Evolutionary conservation across 1,284 basidiomycete species (phyloP).

Genomic region (Cystobasidium sp.): DNA sequence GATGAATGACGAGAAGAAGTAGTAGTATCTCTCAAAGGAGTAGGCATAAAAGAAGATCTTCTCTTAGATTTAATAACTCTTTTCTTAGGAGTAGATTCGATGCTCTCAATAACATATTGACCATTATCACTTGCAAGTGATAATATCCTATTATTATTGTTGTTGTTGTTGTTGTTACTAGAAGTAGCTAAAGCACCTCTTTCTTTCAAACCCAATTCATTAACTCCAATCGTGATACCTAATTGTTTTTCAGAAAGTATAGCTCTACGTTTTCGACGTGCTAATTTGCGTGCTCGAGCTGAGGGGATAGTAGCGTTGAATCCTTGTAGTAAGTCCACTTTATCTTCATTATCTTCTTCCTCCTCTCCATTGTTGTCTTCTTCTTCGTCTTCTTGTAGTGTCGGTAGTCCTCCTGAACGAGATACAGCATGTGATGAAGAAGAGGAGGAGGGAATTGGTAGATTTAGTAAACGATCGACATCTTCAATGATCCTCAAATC

Average conservation of each 20-base stretch:
- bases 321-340: conserved; percentile 39
- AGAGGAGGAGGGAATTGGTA: conserved; percentile 44
- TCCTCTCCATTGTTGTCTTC: conserved; percentile 12
- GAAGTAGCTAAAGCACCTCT: conserved; percentile 21
- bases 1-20: background rate
- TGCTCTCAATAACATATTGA: conserved; percentile 31
- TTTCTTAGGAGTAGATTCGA: conserved; percentile 37
- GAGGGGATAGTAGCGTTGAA: conserved; percentile 45
- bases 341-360: conserved; percentile 5
- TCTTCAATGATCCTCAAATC: conserved; percentile 45
- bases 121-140: conserved; percentile 10
- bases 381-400: conserved; percentile 22
- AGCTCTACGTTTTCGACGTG: conserved; percentile 40
- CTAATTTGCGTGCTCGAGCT: conserved; percentile 21
- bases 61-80: conserved; percentile 27
- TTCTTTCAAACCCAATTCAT: conserved; percentile 40
- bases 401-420: background rate
- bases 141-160: too few relatives aligned
- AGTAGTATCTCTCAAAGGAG: conserved; percentile 10
- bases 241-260: conserved; percentile 37
- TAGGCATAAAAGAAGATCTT: conserved; percentile 40
- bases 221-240: conserved; percentile 30
- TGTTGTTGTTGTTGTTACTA: too few relatives aligned
- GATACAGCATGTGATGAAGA: background rate
- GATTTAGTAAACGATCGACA: conserved; percentile 39